These are phyloP conservation scores for Teunomyces atbi DNA, from an alignment of 805 yeast species.

Conservation along the genomic window DNA sequence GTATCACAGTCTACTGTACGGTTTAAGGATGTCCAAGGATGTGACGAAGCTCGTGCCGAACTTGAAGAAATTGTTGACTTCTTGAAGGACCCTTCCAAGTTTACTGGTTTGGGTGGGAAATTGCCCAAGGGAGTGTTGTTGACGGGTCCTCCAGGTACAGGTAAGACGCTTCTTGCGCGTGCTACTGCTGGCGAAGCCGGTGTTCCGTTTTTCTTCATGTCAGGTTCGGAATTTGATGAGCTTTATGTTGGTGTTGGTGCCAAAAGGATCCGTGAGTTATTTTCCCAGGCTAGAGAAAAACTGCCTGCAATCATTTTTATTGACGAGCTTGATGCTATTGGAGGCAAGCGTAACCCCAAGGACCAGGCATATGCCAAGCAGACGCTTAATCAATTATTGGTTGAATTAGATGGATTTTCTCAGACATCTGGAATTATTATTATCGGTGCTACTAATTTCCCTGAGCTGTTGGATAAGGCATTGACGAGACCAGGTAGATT, in stretches of 20 bases:
- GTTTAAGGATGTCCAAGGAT: slow-evolving; percentile 93
- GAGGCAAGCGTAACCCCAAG: slow-evolving; percentile 95
- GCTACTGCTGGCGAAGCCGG: slow-evolving; percentile 99
- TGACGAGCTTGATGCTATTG: slow-evolving; percentile 98
- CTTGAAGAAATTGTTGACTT: slow-evolving; percentile 98
- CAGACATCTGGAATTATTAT: slow-evolving; percentile 92
- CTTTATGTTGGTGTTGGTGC: slow-evolving; percentile 99
- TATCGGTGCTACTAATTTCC: slow-evolving; percentile 98
- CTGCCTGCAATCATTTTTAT: slow-evolving; percentile 97
- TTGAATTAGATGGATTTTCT: slow-evolving; percentile 93
- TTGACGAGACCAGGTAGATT: slow-evolving; percentile 97
- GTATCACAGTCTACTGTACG: slow-evolving; percentile 81
- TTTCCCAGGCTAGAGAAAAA: slow-evolving; percentile 87
- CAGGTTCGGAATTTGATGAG: slow-evolving; percentile 98
- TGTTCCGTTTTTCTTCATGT: slow-evolving; percentile 97
- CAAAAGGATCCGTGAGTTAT: slow-evolving; percentile 91
- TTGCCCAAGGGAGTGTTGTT: slow-evolving; percentile 94
- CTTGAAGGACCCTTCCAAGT: slow-evolving; percentile 91
- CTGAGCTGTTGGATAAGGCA: slow-evolving; percentile 95
- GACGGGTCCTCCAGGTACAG: slow-evolving; percentile 99
- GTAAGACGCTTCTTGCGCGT: slow-evolving; percentile 93
- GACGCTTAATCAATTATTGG: slow-evolving; percentile 91
- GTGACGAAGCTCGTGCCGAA: slow-evolving; percentile 97
- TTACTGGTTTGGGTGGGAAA: slow-evolving; percentile 96
- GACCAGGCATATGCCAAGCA: slow-evolving; percentile 99